phyloP scores from a whole-genome alignment of 208 protist genomes.

The Acanthamoeba rhysodes region DNA sequence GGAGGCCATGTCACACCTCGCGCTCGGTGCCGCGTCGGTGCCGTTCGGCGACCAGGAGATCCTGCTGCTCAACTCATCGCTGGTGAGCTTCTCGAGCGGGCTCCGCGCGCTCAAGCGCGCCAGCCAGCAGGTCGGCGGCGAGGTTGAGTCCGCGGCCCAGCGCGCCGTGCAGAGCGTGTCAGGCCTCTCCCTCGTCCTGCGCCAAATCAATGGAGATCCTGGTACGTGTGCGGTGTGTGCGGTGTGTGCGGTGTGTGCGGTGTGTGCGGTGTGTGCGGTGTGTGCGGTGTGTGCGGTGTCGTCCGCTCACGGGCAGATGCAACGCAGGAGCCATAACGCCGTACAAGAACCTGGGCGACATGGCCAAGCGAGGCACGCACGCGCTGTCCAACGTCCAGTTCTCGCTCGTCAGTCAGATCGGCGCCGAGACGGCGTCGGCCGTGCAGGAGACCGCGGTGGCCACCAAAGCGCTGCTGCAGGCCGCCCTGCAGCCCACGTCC shows the following conservation, averaged over 20 bases:
- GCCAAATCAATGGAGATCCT: not conserved
- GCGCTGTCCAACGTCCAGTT: not conserved
- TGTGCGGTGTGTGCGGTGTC: too few species aligned
- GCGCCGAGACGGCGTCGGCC: constrained; percentile 1
- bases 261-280: too few species aligned
- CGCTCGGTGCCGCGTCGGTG: not conserved
- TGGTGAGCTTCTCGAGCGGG: not conserved
- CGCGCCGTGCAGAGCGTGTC: not conserved
- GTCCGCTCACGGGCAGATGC: not conserved
- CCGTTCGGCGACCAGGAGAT: constrained; percentile 33
- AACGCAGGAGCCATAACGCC: not conserved
- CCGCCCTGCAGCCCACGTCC: not conserved
- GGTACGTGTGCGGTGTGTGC: not conserved
- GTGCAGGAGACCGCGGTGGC: constrained; percentile 53
- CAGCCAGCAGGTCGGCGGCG: not conserved
- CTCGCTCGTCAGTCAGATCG: not conserved
- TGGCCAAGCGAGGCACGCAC: not conserved
- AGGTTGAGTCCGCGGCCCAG: not conserved
- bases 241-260: not conserved
- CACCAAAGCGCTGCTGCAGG: constrained; percentile 37
- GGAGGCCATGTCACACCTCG: not conserved
- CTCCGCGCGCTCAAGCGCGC: not conserved
- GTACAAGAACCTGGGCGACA: not conserved
- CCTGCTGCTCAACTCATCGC: not conserved
- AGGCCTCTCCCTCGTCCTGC: not conserved